Evolutionary conservation across 2,329 filamentous ascomycete species (phyloP).

Genomic region (Blastomyces gilchristii): DNA sequence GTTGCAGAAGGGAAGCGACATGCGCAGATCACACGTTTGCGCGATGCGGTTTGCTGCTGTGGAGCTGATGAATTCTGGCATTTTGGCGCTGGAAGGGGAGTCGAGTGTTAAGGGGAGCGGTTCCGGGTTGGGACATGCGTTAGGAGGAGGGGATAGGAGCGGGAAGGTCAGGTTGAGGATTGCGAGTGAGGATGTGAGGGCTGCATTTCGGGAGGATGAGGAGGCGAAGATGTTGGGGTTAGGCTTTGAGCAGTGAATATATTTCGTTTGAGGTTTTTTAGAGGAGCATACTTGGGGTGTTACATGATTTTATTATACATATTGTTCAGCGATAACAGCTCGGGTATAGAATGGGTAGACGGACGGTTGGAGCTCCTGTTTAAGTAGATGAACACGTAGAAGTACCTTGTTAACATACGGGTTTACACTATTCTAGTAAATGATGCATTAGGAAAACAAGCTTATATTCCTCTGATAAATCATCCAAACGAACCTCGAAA

Average conservation of each 20-base stretch:
- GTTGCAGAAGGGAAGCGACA: conserved; percentile 28
- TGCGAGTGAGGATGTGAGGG: conserved; percentile 79
- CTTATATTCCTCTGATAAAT: conserved; percentile 4
- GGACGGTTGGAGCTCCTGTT: not conserved
- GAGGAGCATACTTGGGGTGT: not conserved
- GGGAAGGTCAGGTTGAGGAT: conserved; percentile 79
- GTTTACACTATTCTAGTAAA: not conserved
- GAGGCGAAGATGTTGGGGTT: conserved; percentile 75
- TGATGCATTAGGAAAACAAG: not conserved
- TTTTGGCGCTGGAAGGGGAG: conserved; percentile 64
- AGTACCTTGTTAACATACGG: not conserved
- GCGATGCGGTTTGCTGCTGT: conserved; percentile 64
- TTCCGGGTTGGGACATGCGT: conserved; percentile 35
- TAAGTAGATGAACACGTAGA: not conserved
- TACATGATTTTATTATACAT: not conserved
- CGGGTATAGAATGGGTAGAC: not conserved
- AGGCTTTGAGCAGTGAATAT: conserved; percentile 24
- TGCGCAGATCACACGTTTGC: conserved; percentile 34
- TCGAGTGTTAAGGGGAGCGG: conserved; percentile 19
- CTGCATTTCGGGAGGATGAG: conserved; percentile 77
- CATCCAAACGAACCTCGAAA: not conserved
- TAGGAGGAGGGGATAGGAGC: conserved; percentile 65
- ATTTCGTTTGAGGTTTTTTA: not conserved
- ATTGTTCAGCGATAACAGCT: not conserved
- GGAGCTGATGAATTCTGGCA: conserved; percentile 75